A percentile compares a stretch with the other conserved stretches of the same genome.
Conservation (phyloP, 2,329 filamentous ascomycete genomes). For the Epichloe typhina region DNA sequence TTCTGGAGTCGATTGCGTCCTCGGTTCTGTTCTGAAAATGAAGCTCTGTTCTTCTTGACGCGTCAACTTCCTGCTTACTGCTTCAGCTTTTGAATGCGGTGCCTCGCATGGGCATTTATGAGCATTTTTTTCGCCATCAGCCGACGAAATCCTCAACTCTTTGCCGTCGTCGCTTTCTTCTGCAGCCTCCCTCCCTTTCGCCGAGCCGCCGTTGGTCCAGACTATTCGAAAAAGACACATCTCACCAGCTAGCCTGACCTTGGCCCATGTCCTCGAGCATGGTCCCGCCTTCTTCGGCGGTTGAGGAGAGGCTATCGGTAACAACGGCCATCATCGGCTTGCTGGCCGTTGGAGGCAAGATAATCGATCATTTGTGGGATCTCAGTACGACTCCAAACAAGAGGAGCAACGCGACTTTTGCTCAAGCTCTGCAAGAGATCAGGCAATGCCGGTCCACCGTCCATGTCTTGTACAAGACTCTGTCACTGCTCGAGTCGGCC, state of each 20-base stretch:
- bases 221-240: background rate
- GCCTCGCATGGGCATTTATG: background rate
- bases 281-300: background rate
- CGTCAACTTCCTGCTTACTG: background rate
- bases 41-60: background rate
- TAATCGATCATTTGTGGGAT: constrained; percentile 22
- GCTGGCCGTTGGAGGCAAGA: constrained; percentile 20
- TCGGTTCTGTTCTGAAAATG: background rate
- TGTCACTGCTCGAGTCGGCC: constrained; percentile 19
- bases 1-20: background rate
- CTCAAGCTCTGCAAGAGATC: constrained; percentile 20
- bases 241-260: background rate
- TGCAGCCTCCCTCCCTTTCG: background rate
- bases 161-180: background rate
- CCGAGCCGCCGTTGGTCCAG: background rate
- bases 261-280: background rate
- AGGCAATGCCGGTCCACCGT: constrained; percentile 25
- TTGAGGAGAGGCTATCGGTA: constrained; percentile 18
- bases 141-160: background rate
- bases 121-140: background rate
- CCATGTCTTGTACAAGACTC: constrained; percentile 23
- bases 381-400: constrained; percentile 18
- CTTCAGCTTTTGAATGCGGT: background rate
- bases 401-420: constrained; percentile 14
- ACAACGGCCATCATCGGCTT: constrained; percentile 25